phyloP scores from a whole-genome alignment of 148 eudicot genomes.

The Nepenthes mirabilis region DNA sequence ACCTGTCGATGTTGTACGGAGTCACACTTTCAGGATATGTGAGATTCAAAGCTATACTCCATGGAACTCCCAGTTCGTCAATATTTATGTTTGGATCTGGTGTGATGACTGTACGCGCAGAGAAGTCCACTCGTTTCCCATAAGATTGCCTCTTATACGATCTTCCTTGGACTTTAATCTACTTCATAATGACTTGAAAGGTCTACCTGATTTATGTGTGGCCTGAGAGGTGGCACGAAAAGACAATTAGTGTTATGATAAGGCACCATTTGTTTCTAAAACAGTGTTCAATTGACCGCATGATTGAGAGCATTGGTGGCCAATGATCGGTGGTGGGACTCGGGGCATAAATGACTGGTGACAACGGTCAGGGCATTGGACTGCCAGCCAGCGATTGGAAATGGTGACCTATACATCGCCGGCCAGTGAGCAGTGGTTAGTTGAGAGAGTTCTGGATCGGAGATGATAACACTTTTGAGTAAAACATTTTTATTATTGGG shows the following conservation, averaged over 20 bases:
- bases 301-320: too few species aligned
- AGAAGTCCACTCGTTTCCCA: constrained; percentile 98
- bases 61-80: constrained; percentile 93
- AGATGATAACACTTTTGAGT: too few species aligned
- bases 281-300: too few species aligned
- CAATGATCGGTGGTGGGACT: too few species aligned
- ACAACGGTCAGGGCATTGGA: too few species aligned
- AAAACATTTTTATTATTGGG: too few species aligned
- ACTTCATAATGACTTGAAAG: constrained; percentile 93
- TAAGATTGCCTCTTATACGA: constrained; percentile 88
- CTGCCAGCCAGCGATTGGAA: too few species aligned
- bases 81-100: constrained; percentile 97
- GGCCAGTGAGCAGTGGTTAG: too few species aligned
- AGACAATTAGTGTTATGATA: neutral
- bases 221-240: constrained; percentile 33
- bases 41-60: constrained; percentile 97
- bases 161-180: constrained; percentile 98
- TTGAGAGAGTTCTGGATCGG: too few species aligned
- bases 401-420: too few species aligned
- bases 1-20: constrained; percentile 97
- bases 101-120: constrained; percentile 96
- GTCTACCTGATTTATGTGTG: constrained; percentile 93
- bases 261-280: too few species aligned
- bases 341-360: too few species aligned
- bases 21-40: constrained; percentile 98